A percentile compares a stretch with the other conserved stretches of the same genome.
These are phyloP conservation scores for Penicillium silybi DNA, from an alignment of 495 filamentous ascomycete species.

Conservation along the genomic window DNA sequence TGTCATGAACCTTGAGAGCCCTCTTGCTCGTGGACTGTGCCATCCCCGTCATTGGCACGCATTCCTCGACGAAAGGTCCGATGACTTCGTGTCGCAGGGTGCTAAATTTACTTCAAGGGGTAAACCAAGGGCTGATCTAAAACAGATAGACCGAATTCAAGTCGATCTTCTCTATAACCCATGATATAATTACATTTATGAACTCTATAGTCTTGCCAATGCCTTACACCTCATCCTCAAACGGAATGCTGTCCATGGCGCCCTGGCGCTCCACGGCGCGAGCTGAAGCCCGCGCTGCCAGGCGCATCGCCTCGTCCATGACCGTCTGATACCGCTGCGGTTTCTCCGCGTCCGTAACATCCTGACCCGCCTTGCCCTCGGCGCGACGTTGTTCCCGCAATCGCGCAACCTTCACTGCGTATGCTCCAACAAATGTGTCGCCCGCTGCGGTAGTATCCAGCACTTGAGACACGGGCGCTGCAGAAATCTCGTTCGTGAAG, in stretches of 20 bases:
- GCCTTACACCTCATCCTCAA: conserved; percentile 66
- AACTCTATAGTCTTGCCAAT: neutral
- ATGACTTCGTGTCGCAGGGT: neutral
- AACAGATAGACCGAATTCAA: neutral
- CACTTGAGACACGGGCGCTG: conserved; percentile 60
- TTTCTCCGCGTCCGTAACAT: conserved; percentile 40
- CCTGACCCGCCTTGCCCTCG: conserved; percentile 31
- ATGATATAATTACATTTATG: neutral
- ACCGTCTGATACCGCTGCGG: conserved; percentile 41
- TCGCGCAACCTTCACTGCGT: conserved; percentile 62
- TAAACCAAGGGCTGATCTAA: neutral
- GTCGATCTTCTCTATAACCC: neutral
- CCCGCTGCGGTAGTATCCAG: conserved; percentile 94
- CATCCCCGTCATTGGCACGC: conserved; percentile 2
- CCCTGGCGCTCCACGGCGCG: conserved; percentile 72
- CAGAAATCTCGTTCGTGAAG: conserved; percentile 42
- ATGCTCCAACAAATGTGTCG: conserved; percentile 89
- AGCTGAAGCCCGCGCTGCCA: conserved; percentile 71
- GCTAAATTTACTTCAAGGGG: neutral
- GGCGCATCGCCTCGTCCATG: conserved; percentile 57
- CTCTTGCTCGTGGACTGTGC: conserved; percentile 3
- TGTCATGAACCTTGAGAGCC: neutral
- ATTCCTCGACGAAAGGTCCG: neutral
- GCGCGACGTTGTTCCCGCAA: conserved; percentile 36
- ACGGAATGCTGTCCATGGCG: conserved; percentile 87